Evolutionary conservation across 495 filamentous ascomycete species (phyloP), one percentile per base, ranked within the genome.

Genomic region (Acidiella bohemica): DNA sequence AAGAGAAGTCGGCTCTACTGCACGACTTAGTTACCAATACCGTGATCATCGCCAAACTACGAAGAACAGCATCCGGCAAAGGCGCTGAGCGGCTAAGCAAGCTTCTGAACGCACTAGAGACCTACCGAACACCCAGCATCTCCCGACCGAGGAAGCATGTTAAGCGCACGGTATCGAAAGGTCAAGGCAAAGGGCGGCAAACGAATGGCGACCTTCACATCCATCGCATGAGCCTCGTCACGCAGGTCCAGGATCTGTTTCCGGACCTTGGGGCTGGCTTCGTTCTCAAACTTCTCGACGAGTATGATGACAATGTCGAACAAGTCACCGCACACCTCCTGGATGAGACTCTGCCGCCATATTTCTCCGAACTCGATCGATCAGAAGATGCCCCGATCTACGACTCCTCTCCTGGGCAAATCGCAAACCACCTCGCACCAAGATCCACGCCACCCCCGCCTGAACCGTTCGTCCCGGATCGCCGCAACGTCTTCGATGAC

Each of bases 201-300:
- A 67, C 68, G 27, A 55, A 67, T 62, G 39, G 62, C 58, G 25
- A 78, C 13, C 62, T 88, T 10, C 83, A 85, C 54, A 61, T 84
- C 30, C 84, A 93, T 61, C 76, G 71, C 20, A 78, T 88, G 73
- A 84, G 75, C 51, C 72, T 87, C 20, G 72, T 95, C 34, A 78
- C 76, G 5, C 82, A 88, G 59, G 67, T 97, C 26, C 85, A 93
- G 53, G 90, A 97, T 51, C 66, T 97, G 18, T 95, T 97, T 59
- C 85, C 90, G 0, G 74, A 88, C 42, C 68, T 97, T 6, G 90
- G 87, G 2, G 75, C 81, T 5, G 81, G 72, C 4, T 96, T 93
- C 58, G 62, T 96, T 28, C 64, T 79, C 12, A 74, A 73, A 44
- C 68, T 94, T 12, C 67, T 96, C 2, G 81, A 90, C 47, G 74